Percentiles rank a stretch among this genome's conserved stretches.
Evolutionary conservation across 2,329 filamentous ascomycete genomes (phyloP).

Genomic region (Teratosphaeria pseudoeucalypti): DNA sequence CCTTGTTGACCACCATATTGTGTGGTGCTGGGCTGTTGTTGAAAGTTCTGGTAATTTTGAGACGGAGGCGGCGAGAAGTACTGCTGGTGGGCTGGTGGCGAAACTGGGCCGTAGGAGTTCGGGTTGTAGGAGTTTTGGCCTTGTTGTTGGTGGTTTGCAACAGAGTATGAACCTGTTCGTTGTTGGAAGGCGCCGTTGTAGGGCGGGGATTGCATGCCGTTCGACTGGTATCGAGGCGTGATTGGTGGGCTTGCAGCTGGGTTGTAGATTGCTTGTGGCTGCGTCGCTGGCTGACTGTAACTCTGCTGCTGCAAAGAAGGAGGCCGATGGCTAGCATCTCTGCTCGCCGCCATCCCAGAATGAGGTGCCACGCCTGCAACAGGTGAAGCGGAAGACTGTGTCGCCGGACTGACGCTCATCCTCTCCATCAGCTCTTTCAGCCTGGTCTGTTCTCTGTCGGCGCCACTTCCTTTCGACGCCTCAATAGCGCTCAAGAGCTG

Average conservation of each 20-base stretch:
- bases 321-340: slow-evolving; percentile 29
- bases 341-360: neutral
- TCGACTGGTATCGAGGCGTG: slow-evolving; percentile 34
- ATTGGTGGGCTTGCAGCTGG: slow-evolving; percentile 37
- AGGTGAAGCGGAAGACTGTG: slow-evolving; percentile 32
- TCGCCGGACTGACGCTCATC: slow-evolving; percentile 67
- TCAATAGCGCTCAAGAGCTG: slow-evolving; percentile 85
- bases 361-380: slow-evolving; percentile 2
- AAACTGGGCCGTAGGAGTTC: slow-evolving; percentile 34
- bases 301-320: slow-evolving; percentile 33
- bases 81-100: slow-evolving; percentile 48
- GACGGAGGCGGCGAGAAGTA: slow-evolving; percentile 40
- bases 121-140: slow-evolving; percentile 33
- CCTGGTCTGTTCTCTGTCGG: slow-evolving; percentile 77
- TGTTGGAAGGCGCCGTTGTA: slow-evolving; percentile 15
- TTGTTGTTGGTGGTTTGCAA: slow-evolving; percentile 3
- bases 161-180: slow-evolving; percentile 6
- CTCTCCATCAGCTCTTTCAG: slow-evolving; percentile 86
- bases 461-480: slow-evolving; percentile 57
- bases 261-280: slow-evolving; percentile 41
- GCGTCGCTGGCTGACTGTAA: slow-evolving; percentile 23
- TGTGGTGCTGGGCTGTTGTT: slow-evolving; percentile 38
- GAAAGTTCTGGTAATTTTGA: slow-evolving; percentile 22
- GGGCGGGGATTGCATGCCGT: slow-evolving; percentile 21
- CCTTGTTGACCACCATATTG: slow-evolving; percentile 49